phyloP scores from a whole-genome alignment of 2,329 filamentous ascomycete species.

The Fusarium duplospermum region DNA sequence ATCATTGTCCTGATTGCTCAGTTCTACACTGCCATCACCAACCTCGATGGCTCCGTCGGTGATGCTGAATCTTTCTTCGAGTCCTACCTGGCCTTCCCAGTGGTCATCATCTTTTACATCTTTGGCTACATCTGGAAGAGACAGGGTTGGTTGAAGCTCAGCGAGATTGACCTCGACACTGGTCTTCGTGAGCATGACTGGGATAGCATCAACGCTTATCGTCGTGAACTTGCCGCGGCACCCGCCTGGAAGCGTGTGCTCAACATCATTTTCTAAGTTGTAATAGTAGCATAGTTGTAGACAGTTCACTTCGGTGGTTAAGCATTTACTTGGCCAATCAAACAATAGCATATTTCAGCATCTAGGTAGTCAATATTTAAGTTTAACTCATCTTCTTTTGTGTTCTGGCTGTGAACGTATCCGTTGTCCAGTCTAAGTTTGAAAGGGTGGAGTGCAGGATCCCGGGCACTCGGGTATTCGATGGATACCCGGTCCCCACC shows the following conservation, averaged over 20 bases:
- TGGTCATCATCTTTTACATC: constrained; percentile 65
- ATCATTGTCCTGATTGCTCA: constrained; percentile 67
- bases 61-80: constrained; percentile 62
- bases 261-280: constrained; percentile 45
- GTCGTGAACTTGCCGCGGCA: constrained; percentile 56
- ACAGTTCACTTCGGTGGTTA: not conserved
- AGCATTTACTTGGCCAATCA: not conserved
- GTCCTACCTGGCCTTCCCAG: constrained; percentile 64
- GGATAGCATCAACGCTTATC: constrained; percentile 65
- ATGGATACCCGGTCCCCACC: not conserved
- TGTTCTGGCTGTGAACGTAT: not conserved
- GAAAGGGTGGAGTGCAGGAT: not conserved
- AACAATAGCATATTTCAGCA: not conserved
- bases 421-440: not conserved
- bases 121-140: constrained; percentile 73
- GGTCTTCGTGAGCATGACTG: constrained; percentile 72
- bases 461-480: constrained; percentile 14
- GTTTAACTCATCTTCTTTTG: not conserved
- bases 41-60: constrained; percentile 45
- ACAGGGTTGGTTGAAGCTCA: constrained; percentile 65
- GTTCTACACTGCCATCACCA: constrained; percentile 60
- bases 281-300: not conserved
- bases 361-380: not conserved
- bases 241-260: constrained; percentile 58
- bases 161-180: constrained; percentile 75